Conservation (phyloP, 768 basidiomycete species). For the Brasilioporus rufonigricans region DNA sequence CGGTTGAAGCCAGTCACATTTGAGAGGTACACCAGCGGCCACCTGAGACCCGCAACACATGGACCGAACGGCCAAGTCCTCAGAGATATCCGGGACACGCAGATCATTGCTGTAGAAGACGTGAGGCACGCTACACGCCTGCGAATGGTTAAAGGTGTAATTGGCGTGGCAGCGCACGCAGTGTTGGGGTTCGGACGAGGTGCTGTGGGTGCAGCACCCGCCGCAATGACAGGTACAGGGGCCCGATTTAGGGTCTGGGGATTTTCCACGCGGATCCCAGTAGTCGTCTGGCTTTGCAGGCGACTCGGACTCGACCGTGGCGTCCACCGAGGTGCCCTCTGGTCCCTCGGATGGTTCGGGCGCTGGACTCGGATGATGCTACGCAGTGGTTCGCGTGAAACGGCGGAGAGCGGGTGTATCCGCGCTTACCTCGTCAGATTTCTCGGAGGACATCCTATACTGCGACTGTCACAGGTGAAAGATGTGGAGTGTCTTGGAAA, state of each 20-base stretch:
- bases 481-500: too few relatives aligned
- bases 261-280: too few relatives aligned
- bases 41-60: background rate
- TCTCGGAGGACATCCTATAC: too few relatives aligned
- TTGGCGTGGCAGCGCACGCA: slow-evolving; percentile 6
- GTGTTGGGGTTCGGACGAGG: background rate
- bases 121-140: slow-evolving; percentile 3
- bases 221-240: slow-evolving; percentile 3
- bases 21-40: background rate
- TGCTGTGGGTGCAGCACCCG: slow-evolving; percentile 3
- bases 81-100: accelerated
- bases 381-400: too few relatives aligned
- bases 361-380: too few relatives aligned
- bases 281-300: too few relatives aligned
- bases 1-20: background rate
- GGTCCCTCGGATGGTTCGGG: too few relatives aligned
- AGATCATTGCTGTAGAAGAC: background rate
- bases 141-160: slow-evolving; percentile 2
- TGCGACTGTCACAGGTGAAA: too few relatives aligned
- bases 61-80: background rate
- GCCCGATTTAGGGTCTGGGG: background rate
- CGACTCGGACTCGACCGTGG: too few relatives aligned
- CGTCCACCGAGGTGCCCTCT: too few relatives aligned
- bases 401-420: too few relatives aligned
- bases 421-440: too few relatives aligned